Base-by-base conservation (phyloP, 2,329 filamentous ascomycete species). In the Leptodontidium sp. region DNA sequence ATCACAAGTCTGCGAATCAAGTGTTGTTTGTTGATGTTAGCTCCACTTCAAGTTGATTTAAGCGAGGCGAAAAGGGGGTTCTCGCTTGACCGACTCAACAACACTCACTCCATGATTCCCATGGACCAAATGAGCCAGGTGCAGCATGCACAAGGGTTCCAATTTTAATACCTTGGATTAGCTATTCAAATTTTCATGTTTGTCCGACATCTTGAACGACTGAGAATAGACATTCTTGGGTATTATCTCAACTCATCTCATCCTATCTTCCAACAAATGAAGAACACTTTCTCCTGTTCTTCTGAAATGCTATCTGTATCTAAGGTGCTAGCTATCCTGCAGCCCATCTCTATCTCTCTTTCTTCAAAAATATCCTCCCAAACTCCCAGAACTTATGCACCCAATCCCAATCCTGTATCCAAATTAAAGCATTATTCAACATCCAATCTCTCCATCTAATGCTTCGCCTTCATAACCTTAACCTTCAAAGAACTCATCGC, bases 401-500 rank as follows among this genome's bases (percentile, higher is more conserved):
- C 9, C 5, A n/a, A 9, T 21, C n/a, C 47, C n/a, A 8, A 50
- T 50, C 8, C 47, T 11, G 2, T 9, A 21, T 50, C n/a, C 17
- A 24, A 21, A 50, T 50, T 17, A 21, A 9, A 50, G 14, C 21
- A 21, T 24, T 17, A n/a, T n/a, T 15, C 17, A n/a, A 17, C 17
- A 21, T 43, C 55, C 55, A 43, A 58, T 12, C 14, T 4, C 21
- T 21, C 49, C 15, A 21, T 49, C 29, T 8, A 55, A n/a, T 53
- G 61, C 49, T 52, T 64, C 45, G 38, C 35, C 29, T 53, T 50
- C 62, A 68, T 69, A 1, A 58, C 63, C 50, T 70, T 72, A n/a
- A 78, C 67, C 61, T 76, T 77, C 14, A 78, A 70, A 4, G 71
- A 74, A 8, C 84, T 83, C 45, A 84, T 72, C 0, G 81, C 79